Conservation (phyloP, 768 basidiomycete species). For the Rhodosporidiobolus odoratus region DNA sequence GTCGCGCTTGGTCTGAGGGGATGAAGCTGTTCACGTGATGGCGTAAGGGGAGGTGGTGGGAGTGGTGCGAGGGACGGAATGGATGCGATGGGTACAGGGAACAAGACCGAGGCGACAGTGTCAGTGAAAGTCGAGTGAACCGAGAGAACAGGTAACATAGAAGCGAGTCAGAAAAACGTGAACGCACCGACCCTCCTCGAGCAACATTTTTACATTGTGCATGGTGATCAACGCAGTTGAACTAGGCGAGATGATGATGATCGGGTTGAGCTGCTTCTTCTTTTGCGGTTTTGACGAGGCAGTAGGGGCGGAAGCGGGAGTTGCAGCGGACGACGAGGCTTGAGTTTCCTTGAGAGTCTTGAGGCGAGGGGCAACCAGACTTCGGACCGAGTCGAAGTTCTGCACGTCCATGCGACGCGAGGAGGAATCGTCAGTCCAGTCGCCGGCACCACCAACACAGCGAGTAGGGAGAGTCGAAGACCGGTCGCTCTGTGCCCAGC, state of each 20-base stretch:
- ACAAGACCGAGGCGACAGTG: too few relatives aligned
- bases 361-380: constrained; percentile 66
- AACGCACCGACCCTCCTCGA: constrained; percentile 77
- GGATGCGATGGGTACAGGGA: too few relatives aligned
- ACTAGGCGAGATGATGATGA: constrained; percentile 94
- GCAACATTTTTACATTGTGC: constrained; percentile 91
- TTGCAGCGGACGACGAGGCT: background rate
- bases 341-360: constrained; percentile 63
- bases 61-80: too few relatives aligned
- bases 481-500: too few relatives aligned
- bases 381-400: constrained; percentile 73
- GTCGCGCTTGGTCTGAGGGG: constrained; percentile 65
- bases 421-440: background rate
- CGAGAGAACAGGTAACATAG: background rate
- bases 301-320: constrained; percentile 12
- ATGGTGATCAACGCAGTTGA: constrained; percentile 93
- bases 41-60: background rate
- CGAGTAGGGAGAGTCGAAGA: background rate
- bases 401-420: too few relatives aligned
- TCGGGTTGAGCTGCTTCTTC: constrained; percentile 59
- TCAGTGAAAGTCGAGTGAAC: too few relatives aligned
- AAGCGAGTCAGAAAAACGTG: background rate
- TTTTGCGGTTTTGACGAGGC: constrained; percentile 34
- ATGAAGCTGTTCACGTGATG: constrained; percentile 57
- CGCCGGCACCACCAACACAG: background rate